phyloP scores from a whole-genome alignment of 176 grass and related monocot genomes.

The Triticum dicoccoides region DNA sequence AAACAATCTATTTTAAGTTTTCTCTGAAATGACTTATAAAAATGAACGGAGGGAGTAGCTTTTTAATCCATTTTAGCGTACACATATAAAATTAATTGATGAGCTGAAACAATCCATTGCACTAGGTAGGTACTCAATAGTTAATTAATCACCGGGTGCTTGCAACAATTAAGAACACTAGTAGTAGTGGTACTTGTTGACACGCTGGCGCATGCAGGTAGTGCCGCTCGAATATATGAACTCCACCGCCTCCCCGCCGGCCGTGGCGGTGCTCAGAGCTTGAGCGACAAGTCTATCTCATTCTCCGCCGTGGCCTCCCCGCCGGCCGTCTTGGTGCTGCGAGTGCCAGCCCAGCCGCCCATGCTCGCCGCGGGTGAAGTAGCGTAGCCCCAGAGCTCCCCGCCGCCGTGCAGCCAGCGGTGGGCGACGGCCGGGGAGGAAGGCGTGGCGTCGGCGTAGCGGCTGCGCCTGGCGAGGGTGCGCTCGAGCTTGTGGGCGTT shows the following conservation, averaged over 20 bases:
- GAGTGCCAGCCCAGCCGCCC: background rate
- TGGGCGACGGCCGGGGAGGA: background rate
- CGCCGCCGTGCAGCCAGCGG: background rate
- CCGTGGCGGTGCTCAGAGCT: background rate
- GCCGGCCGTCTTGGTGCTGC: background rate
- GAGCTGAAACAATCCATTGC: background rate
- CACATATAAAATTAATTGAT: no score
- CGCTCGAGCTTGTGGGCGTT: constrained; percentile 98
- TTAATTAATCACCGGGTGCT: background rate
- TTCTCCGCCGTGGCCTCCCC: constrained; percentile 24
- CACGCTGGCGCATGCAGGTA: background rate
- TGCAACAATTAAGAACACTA: background rate
- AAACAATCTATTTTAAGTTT: no score
- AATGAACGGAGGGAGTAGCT: no score
- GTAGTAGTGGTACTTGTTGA: background rate
- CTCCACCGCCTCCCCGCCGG: background rate
- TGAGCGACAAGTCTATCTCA: constrained; percentile 49
- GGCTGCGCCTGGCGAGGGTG: constrained; percentile 67
- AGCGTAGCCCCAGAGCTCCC: no score
- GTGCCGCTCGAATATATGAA: background rate
- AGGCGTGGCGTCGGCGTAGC: background rate
- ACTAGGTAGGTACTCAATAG: background rate
- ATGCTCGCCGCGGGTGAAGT: no score
- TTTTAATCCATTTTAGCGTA: no score
- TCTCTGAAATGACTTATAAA: no score